Evolutionary conservation across 257 asterid species (phyloP).

Genomic region (Nicotiana undulata): DNA sequence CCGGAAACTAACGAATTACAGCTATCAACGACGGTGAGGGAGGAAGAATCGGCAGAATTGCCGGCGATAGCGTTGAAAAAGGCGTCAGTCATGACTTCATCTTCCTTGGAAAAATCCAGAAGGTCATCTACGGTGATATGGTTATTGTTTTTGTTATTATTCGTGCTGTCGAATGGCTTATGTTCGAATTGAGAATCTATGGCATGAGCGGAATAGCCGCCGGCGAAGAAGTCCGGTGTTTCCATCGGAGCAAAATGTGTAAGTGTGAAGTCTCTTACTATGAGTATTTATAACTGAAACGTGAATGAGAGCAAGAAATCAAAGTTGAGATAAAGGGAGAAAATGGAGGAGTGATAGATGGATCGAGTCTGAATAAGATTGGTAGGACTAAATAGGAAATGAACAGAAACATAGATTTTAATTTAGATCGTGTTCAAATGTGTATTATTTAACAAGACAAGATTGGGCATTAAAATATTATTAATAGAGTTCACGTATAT

Average conservation of each 20-base stretch:
- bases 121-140: constrained; percentile 52
- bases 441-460: too few species aligned
- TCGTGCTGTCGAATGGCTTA: constrained; percentile 2
- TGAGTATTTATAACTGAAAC: too few species aligned
- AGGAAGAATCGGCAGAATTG: constrained; percentile 58
- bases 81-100: constrained; percentile 66
- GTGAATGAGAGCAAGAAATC: too few species aligned
- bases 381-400: too few species aligned
- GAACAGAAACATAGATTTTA: too few species aligned
- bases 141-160: constrained; percentile 20
- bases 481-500: too few species aligned
- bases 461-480: too few species aligned
- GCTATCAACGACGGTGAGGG: constrained; percentile 63
- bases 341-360: too few species aligned
- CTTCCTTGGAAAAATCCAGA: constrained; percentile 77
- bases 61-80: constrained; percentile 52
- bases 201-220: constrained; percentile 15
- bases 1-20: constrained; percentile 76
- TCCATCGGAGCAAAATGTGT: constrained; percentile 15
- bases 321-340: too few species aligned
- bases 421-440: too few species aligned
- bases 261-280: neutral
- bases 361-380: too few species aligned
- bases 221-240: constrained; percentile 20
- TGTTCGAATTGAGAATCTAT: neutral